Percentiles rank a stretch among this genome's conserved stretches.
phyloP scores from a whole-genome alignment of 495 filamentous ascomycete genomes.

The Thozetella sp. region DNA sequence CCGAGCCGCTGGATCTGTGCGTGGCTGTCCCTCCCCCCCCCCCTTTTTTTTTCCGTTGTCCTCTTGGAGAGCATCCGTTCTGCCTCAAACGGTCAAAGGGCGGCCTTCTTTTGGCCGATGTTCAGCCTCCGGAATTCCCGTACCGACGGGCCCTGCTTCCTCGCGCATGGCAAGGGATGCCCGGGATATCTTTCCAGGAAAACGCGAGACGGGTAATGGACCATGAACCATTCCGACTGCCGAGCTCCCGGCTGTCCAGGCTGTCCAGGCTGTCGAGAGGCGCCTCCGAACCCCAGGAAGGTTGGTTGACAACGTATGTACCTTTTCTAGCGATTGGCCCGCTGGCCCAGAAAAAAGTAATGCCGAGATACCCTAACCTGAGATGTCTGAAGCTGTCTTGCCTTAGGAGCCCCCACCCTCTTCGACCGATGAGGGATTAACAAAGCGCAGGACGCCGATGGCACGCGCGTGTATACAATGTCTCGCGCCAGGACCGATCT shows the following conservation, averaged over 20 bases:
- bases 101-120: too few species aligned
- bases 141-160: not conserved
- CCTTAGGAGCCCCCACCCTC: not conserved
- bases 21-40: not conserved
- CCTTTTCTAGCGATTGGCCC: too few species aligned
- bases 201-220: not conserved
- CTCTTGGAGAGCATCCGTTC: not conserved
- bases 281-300: too few species aligned
- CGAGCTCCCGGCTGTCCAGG: not conserved
- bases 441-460: too few species aligned
- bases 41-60: not conserved
- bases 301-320: too few species aligned
- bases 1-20: conserved; percentile 8
- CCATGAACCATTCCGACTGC: not conserved
- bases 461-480: not conserved
- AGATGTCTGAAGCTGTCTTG: not conserved
- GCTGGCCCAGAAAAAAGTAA: conserved; percentile 2
- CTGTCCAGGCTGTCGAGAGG: too few species aligned
- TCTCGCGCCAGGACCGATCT: not conserved
- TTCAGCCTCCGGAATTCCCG: conserved; percentile 5
- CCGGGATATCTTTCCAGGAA: not conserved
- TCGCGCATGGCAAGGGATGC: not conserved
- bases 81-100: conserved; percentile 2
- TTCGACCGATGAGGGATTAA: not conserved
- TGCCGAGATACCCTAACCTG: not conserved